These are phyloP conservation scores for Entomortierella chlamydospora DNA, from an alignment of 192 early-diverging fungal genomes.

Conservation along the genomic window DNA sequence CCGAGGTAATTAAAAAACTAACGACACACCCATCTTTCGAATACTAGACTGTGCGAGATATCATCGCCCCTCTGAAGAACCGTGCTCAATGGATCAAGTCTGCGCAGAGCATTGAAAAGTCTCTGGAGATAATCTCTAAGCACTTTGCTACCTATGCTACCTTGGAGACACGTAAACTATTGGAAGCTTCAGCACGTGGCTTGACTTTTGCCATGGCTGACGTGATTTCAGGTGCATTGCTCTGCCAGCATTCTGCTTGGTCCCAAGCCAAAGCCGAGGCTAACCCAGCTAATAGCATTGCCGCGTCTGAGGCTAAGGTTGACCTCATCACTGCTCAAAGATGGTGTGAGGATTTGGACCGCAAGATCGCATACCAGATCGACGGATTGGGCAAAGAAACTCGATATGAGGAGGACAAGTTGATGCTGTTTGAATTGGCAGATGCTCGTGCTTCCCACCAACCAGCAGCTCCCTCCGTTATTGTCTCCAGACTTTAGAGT, in stretches of 20 bases:
- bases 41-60: constrained; percentile 22
- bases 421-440: constrained; percentile 48
- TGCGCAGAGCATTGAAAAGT: constrained; percentile 20
- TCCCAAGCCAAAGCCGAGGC: constrained; percentile 27
- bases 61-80: constrained; percentile 49
- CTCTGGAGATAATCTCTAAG: constrained; percentile 12
- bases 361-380: constrained; percentile 37
- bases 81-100: constrained; percentile 21
- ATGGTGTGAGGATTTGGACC: constrained; percentile 44
- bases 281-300: background rate
- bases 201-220: constrained; percentile 65
- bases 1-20: background rate
- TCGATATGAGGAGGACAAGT: constrained; percentile 42
- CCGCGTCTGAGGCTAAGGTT: constrained; percentile 14
- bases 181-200: constrained; percentile 61
- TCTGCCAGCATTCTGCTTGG: constrained; percentile 64
- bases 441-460: constrained; percentile 19
- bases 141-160: constrained; percentile 45
- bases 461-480: background rate
- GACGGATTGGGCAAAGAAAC: constrained; percentile 14
- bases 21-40: background rate
- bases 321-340: constrained; percentile 32
- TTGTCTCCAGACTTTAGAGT: constrained; percentile 16
- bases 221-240: constrained; percentile 55
- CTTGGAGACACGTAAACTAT: constrained; percentile 28